These are phyloP conservation scores for Geotrichum restrictum DNA, from an alignment of 1,139 yeast species.

Conservation along the genomic window DNA sequence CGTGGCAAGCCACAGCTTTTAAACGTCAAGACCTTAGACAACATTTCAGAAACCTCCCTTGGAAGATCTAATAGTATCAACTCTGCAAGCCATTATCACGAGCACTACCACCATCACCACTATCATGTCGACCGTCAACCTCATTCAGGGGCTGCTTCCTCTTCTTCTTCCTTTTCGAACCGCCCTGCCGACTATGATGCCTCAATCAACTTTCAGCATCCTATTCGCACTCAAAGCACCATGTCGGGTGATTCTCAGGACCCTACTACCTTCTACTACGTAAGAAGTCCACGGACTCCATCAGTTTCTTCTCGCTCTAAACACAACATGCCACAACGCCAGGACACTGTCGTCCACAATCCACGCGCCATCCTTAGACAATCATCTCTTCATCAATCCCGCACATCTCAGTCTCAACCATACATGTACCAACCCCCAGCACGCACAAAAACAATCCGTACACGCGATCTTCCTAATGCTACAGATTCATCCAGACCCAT, in stretches of 20 bases:
- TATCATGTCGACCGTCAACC: conserved; percentile 2
- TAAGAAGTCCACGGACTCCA: background rate
- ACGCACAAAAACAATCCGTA: background rate
- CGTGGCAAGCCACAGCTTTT: conserved; percentile 5
- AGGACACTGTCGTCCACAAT: background rate
- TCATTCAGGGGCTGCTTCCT: background rate
- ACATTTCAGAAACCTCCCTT: background rate
- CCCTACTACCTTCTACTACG: background rate
- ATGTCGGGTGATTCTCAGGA: background rate
- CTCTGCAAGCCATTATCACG: conserved; percentile 8
- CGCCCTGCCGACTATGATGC: background rate
- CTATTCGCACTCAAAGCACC: background rate
- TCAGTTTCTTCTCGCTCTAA: background rate
- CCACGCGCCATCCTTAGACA: background rate
- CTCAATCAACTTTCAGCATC: background rate
- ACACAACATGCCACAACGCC: background rate
- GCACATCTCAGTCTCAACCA: background rate
- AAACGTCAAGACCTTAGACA: background rate
- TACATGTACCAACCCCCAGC: background rate
- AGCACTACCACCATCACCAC: conserved; percentile 16
- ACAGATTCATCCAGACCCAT: background rate
- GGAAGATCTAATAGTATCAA: background rate
- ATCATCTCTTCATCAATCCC: background rate
- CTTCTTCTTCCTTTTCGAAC: conserved; percentile 11
- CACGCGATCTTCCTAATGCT: background rate